Evolutionary conservation across 805 yeast genomes (phyloP), one percentile per base, ranked within the genome.

Genomic region (Wickerhamomyces xylosicus): DNA sequence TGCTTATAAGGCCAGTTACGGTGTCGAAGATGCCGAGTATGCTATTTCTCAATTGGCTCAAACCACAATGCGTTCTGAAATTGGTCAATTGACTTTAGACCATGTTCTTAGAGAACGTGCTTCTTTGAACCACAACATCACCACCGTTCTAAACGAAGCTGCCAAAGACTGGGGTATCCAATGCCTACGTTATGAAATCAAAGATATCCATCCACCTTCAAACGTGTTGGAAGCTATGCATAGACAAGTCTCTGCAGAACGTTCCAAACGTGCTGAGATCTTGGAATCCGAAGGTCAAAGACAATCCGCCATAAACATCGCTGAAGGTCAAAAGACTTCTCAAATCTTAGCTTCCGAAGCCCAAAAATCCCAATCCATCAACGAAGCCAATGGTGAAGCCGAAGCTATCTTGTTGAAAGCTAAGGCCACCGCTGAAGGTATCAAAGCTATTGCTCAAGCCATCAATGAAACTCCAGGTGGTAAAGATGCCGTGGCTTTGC

Each of bases 151-250:
- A 53, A 85, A 85, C 56, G 92, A 83, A 52, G 95, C 95, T 14
- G 85, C 95, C 11, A 63, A 65, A 40, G 86, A 75, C 38, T 85
- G 95, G 95, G 95, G 95, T 40, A 79, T 85, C 41, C 71, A 73
- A 52, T 85, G 94, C 54, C 65, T 85, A 45, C 72, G 95, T 53
- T 84, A 85, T 59, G 95, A 85, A 58, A 84, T 85, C 61, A 73
- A 87, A 53, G 95, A 85, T 55, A 85, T 85, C 43, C 87, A 85
- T 56, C 95, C 95, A 2, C 95, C 95, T 3, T 70, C 71, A 29
- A 82, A 83, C 48, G 95, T 85, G 10, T 72, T 85, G 50, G 89
- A 81, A 51, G 92, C 95, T 20, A 85, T 85, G 95, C 95, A 85
- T 60, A 74, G 90, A 56, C 95, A 83, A 59, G 95, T 85, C 19